Evolutionary conservation across 805 yeast genomes (phyloP).

Genomic region (Yarrowia deformans): DNA sequence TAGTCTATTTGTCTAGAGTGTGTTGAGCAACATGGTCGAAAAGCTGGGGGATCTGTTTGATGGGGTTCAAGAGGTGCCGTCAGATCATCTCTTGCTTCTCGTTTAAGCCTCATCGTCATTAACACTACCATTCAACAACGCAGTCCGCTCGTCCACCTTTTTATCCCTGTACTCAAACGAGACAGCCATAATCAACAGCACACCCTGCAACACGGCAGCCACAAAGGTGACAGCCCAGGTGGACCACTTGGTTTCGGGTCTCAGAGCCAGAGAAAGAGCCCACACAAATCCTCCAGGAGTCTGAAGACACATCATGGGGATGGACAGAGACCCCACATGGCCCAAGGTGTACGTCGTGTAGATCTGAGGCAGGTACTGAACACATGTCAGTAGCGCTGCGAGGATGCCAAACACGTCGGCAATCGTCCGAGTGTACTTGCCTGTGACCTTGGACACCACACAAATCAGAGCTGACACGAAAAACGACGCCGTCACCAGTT

Average conservation of each 20-base stretch:
- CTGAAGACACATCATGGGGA: conserved; percentile 83
- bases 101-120: neutral
- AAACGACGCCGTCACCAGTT: conserved; percentile 47
- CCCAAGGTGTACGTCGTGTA: conserved; percentile 70
- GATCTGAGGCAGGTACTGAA: conserved; percentile 84
- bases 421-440: conserved; percentile 48
- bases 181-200: conserved; percentile 64
- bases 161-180: conserved; percentile 17
- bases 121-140: neutral
- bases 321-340: conserved; percentile 80
- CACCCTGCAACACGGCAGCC: conserved; percentile 73
- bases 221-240: conserved; percentile 82
- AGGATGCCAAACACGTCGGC: conserved; percentile 69
- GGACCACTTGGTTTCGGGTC: conserved; percentile 85
- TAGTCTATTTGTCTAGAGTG: too few relatives aligned
- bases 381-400: conserved; percentile 66
- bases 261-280: conserved; percentile 71
- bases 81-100: too few relatives aligned
- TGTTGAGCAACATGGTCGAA: too few relatives aligned
- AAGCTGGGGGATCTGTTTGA: too few relatives aligned
- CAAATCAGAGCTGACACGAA: conserved; percentile 43
- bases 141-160: conserved; percentile 25
- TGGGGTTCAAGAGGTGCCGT: too few relatives aligned
- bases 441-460: conserved; percentile 41
- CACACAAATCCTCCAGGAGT: conserved; percentile 89